phyloP scores from a whole-genome alignment of 2,329 filamentous ascomycete genomes.

The Arthrobotrys megalospora region DNA sequence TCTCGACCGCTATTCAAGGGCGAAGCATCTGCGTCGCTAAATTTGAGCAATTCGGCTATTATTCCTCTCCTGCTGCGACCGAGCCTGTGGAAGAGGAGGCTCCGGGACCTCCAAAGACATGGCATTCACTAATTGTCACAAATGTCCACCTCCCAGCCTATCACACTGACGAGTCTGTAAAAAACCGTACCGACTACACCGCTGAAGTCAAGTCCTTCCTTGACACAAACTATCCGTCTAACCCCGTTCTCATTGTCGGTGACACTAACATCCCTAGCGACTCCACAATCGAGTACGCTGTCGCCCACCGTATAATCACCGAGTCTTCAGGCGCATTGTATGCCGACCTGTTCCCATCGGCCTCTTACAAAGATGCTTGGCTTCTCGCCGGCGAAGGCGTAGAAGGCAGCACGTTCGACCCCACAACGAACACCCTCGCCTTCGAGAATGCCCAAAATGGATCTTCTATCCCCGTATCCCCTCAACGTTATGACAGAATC shows the following conservation, averaged over 20 bases:
- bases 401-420: conserved; percentile 77
- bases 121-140: conserved; percentile 71
- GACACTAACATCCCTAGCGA: conserved; percentile 77
- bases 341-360: conserved; percentile 70
- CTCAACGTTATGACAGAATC: conserved; percentile 78
- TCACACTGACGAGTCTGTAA: conserved; percentile 74
- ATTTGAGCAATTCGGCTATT: conserved; percentile 67
- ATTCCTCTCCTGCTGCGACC: conserved; percentile 10
- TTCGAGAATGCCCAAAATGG: conserved; percentile 70
- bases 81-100: conserved; percentile 63
- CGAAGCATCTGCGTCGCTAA: conserved; percentile 73
- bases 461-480: conserved; percentile 69
- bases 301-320: conserved; percentile 72
- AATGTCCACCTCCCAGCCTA: conserved; percentile 76
- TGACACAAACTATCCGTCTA: conserved; percentile 67
- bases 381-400: conserved; percentile 70
- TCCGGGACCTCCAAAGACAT: conserved; percentile 52
- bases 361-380: conserved; percentile 69
- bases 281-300: conserved; percentile 72
- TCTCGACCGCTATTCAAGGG: conserved; percentile 73
- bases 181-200: conserved; percentile 74
- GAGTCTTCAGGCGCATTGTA: conserved; percentile 72
- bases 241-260: conserved; percentile 74
- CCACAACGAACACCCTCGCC: conserved; percentile 73
- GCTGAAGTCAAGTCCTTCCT: conserved; percentile 71